phyloP scores from a whole-genome alignment of 202 grass and related monocot genomes.

The Panicum hallii region DNA sequence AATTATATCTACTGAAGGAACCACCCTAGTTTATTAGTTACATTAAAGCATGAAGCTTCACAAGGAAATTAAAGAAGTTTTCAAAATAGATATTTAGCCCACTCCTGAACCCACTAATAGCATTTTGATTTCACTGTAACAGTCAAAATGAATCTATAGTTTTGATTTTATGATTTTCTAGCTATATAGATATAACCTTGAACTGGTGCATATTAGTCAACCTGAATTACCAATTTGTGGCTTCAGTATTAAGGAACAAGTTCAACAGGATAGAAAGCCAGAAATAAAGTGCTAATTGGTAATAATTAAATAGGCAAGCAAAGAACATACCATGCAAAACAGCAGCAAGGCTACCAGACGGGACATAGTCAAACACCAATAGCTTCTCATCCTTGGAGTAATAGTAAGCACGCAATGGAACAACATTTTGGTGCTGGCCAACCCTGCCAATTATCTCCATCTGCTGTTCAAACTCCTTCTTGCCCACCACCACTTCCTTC shows the following conservation, averaged over 20 bases:
- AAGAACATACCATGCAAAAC: conserved; percentile 83
- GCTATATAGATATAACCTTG: background rate
- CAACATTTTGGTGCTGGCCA: conserved; percentile 78
- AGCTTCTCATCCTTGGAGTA: conserved; percentile 99
- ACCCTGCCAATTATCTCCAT: conserved; percentile 92
- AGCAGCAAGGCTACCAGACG: conserved; percentile 70
- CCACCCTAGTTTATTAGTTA: background rate
- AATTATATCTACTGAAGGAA: background rate
- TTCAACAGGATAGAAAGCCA: conserved; percentile 26
- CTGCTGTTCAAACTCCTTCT: conserved; percentile 91
- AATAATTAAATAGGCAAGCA: conserved; percentile 17
- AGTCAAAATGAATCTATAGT: conserved; percentile 9
- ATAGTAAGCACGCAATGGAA: conserved; percentile 90
- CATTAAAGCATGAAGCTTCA: background rate
- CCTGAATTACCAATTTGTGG: conserved; percentile 19
- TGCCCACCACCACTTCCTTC: conserved; percentile 85
- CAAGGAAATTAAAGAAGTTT: conserved; percentile 15
- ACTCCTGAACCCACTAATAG: background rate
- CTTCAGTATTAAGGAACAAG: background rate
- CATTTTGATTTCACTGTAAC: background rate
- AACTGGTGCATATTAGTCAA: conserved; percentile 9
- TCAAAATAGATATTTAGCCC: background rate
- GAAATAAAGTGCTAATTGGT: conserved; percentile 21
- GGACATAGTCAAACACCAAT: conserved; percentile 90
- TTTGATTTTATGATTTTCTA: background rate